Conservation (phyloP, 2,329 filamentous ascomycete genomes). For the Diaporthe helianthi region DNA sequence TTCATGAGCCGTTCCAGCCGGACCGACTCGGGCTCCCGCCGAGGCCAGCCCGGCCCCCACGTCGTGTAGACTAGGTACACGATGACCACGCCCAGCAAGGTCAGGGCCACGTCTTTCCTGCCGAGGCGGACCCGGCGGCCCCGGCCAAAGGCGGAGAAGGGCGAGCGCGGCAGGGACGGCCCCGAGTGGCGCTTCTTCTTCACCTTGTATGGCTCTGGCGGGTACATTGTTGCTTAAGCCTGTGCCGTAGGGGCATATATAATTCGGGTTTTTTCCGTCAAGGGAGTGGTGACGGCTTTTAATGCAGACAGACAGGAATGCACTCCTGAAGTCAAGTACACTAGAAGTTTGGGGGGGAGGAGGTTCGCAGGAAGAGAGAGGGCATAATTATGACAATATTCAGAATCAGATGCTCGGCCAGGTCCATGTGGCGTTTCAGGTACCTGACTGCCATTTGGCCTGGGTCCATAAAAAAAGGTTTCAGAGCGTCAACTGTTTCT, state of each 20-base stretch:
- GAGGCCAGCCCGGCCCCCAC: background rate
- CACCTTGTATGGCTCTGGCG: constrained; percentile 5
- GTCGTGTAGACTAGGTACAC: constrained; percentile 29
- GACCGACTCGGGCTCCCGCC: constrained; percentile 12
- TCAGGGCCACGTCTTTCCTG: constrained; percentile 9
- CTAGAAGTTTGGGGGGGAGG: too few species aligned
- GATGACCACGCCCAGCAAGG: constrained; percentile 24
- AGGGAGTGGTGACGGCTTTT: background rate
- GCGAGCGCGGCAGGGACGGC: constrained; percentile 11
- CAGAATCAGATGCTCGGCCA: background rate
- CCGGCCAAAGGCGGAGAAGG: constrained; percentile 16
- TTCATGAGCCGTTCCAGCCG: constrained; percentile 46
- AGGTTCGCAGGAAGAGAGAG: background rate
- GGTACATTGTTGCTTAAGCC: background rate
- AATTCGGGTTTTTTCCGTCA: background rate
- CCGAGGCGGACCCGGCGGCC: constrained; percentile 16
- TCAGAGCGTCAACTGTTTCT: background rate
- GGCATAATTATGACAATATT: background rate
- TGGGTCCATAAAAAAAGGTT: background rate
- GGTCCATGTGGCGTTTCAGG: constrained; percentile 10
- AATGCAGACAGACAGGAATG: background rate
- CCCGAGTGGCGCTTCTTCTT: constrained; percentile 9
- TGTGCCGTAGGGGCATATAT: background rate
- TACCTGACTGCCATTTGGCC: constrained; percentile 11
- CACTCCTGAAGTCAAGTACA: too few species aligned